Evolutionary conservation across 1,284 basidiomycete genomes (phyloP), one percentile per base, ranked within the genome.

Genomic region (Entoloma clypeatum): DNA sequence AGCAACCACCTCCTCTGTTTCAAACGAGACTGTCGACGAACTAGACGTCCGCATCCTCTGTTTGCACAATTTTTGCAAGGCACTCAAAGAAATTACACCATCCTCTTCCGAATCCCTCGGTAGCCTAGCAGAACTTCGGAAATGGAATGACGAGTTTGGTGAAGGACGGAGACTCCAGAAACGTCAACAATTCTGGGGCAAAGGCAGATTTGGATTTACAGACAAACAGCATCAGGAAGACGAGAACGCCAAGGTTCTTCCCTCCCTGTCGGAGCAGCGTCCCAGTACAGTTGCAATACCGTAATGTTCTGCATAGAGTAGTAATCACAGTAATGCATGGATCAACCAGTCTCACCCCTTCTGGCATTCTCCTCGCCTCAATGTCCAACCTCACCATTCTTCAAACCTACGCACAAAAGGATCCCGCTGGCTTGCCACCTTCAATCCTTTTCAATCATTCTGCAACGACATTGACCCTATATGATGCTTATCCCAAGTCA

Each of bases 131-230:
- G 90, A 90, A 49, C 67, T 94, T 47, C 77, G 89, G 34, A 91
- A 85, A 63, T 95, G 91, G 91, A 92, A 93, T 47, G 86, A 92
- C 31, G 86, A 92, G 59, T 94, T 92, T 60, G 92, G 91, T 21
- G 90, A 93, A 56, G 86, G 86, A 4, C 69, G 75, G 22, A 77
- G 71, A 55, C 71, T 72, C 36, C 71, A 71, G 44, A 75, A 73
- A 53, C 78, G 74, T 44, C 69, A 73, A 54, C 74, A 77, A 51
- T 78, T 84, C 30, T 87, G 82, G 84, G 83, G 85, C 14, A 82
- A 78, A 58, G 85, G 78, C 39, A 67, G 68, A 41, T 86, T 88
- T 54, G 86, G 86, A 21, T 89, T 89, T 58, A 71, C 72, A 7
- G 69, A 79, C 55, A 62, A 62, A 46, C 53, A 48, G 33, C 54